A percentile compares a stretch with the other conserved stretches of the same genome.
These are phyloP conservation scores for Paecilomyces sp. DNA, from an alignment of 2,329 filamentous ascomycete species.

Conservation along the genomic window DNA sequence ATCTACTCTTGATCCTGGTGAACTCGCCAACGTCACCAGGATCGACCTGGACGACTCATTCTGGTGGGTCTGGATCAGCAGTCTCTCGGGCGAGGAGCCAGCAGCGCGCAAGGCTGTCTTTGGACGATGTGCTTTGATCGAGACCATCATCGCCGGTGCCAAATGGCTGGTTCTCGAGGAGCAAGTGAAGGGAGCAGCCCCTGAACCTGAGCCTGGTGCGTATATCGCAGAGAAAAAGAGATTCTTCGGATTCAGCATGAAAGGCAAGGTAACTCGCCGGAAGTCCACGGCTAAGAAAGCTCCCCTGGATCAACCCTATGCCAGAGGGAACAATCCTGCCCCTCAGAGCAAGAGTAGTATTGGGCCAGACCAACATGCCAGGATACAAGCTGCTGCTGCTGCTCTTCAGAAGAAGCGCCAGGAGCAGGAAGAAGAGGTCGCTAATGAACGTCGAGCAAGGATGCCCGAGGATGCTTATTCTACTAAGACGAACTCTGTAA, in stretches of 20 bases:
- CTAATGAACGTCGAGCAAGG: conserved; percentile 48
- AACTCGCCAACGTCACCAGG: conserved; percentile 82
- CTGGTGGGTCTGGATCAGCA: conserved; percentile 99
- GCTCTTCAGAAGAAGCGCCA: conserved; percentile 67
- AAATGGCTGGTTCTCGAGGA: conserved; percentile 95
- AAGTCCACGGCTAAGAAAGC: conserved; percentile 62
- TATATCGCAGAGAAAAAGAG: conserved; percentile 95
- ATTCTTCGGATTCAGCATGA: conserved; percentile 73
- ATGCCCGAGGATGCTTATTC: conserved; percentile 46
- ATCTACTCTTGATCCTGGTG: conserved; percentile 71
- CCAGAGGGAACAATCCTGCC: conserved; percentile 42
- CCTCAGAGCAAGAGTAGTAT: conserved; percentile 73
- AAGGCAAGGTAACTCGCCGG: conserved; percentile 59
- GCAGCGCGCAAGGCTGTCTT: conserved; percentile 82
- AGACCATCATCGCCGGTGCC: conserved; percentile 73
- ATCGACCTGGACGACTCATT: conserved; percentile 91
- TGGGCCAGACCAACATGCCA: conserved; percentile 83
- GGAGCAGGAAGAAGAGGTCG: conserved; percentile 45
- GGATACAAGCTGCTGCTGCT: conserved; percentile 84
- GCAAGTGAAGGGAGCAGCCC: conserved; percentile 85
- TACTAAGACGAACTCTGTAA: conserved; percentile 77
- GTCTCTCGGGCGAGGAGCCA: conserved; percentile 85
- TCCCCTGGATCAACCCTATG: conserved; percentile 45
- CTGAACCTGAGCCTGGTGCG: conserved; percentile 73
- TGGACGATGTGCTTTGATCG: conserved; percentile 83